A percentile compares a stretch with the other conserved stretches of the same genome.
phyloP scores from a whole-genome alignment of 257 asterid genomes.

The Galeopsis tetrahit region DNA sequence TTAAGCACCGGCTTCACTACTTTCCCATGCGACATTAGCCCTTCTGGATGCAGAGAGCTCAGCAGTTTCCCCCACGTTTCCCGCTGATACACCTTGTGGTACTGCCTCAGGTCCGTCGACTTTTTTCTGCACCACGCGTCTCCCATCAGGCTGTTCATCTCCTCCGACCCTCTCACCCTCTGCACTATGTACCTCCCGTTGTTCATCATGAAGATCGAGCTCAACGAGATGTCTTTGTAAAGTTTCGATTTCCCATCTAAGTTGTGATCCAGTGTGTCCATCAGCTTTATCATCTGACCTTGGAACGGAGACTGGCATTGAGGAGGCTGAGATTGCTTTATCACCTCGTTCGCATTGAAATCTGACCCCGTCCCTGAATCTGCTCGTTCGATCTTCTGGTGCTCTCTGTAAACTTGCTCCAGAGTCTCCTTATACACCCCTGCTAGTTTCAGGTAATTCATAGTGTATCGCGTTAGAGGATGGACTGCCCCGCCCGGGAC shows the following conservation, averaged over 20 bases:
- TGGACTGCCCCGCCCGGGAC: constrained; percentile 95
- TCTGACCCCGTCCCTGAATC: constrained; percentile 51
- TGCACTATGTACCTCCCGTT: constrained; percentile 89
- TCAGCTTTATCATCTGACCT: constrained; percentile 53
- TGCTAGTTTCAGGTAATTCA: constrained; percentile 65
- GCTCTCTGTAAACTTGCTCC: constrained; percentile 76
- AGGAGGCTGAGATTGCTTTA: no score
- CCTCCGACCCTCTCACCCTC: constrained; percentile 63
- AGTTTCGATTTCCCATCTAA: constrained; percentile 75
- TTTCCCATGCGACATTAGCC: constrained; percentile 68
- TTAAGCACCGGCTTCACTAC: constrained; percentile 80
- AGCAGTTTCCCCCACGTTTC: constrained; percentile 88
- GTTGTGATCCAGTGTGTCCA: constrained; percentile 68
- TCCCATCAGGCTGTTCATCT: constrained; percentile 59
- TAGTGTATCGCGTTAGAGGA: constrained; percentile 74
- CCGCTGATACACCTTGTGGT: constrained; percentile 85
- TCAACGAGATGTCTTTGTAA: constrained; percentile 65
- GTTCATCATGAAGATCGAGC: constrained; percentile 92
- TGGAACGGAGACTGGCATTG: constrained; percentile 52
- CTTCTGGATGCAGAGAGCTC: constrained; percentile 62
- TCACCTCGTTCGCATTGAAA: background rate
- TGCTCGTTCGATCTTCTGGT: constrained; percentile 60
- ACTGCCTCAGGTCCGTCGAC: constrained; percentile 71
- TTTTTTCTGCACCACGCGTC: constrained; percentile 72
- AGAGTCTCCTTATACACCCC: constrained; percentile 67